Evolutionary conservation across 176 grass and related monocot genomes (phyloP).

Genomic region (Thalia dealbata): DNA sequence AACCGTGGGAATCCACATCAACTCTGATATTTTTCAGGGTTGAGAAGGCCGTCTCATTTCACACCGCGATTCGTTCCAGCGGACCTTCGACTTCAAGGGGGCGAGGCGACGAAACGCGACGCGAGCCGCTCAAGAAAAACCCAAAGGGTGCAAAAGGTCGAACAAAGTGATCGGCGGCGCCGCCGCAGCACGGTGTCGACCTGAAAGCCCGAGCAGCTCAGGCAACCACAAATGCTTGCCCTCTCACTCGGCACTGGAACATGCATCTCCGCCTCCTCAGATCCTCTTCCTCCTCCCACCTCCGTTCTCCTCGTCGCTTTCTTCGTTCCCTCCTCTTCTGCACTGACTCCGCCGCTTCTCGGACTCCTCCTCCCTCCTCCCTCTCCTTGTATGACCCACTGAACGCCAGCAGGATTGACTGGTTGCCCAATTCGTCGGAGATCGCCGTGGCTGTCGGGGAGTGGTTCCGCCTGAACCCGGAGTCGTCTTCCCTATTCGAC

Average conservation of each 20-base stretch:
- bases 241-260: background rate
- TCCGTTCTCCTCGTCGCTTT: constrained; percentile 1
- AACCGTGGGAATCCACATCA: no score
- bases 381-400: constrained; percentile 18
- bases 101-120: no score
- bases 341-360: constrained; percentile 15
- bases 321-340: background rate
- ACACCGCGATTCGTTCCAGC: no score
- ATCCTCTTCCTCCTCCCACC: background rate
- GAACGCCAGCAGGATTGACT: background rate
- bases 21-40: no score
- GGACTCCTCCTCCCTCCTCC: constrained; percentile 3
- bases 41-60: no score
- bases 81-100: no score
- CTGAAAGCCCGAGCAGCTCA: background rate
- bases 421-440: constrained; percentile 5
- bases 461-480: constrained; percentile 47
- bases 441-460: constrained; percentile 43
- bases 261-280: background rate
- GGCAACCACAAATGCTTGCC: background rate
- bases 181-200: background rate
- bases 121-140: background rate
- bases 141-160: background rate
- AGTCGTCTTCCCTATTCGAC: constrained; percentile 31
- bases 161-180: background rate